These are phyloP conservation scores for Mycena citricolor DNA, from an alignment of 1,284 basidiomycete species.

Conservation along the genomic window DNA sequence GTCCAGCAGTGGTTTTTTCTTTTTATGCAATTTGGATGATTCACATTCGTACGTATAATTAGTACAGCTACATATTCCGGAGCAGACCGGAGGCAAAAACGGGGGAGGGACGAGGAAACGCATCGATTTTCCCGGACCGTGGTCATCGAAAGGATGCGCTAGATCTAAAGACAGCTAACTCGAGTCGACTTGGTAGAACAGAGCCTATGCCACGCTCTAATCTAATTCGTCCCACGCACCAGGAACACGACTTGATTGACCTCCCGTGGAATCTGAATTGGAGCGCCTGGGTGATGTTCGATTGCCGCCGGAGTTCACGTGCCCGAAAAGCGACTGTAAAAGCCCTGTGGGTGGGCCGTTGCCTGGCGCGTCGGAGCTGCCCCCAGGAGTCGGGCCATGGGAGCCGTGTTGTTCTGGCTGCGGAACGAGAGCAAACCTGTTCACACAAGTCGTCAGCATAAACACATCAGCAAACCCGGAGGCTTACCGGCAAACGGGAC, in stretches of 20 bases:
- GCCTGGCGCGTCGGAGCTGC: background rate
- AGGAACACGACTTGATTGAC: slow-evolving; percentile 13
- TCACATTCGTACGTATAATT: no score
- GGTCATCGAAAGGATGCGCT: no score
- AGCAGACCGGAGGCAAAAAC: no score
- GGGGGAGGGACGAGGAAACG: no score
- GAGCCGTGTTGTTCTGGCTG: slow-evolving; percentile 44
- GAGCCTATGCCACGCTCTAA: no score
- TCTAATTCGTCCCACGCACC: slow-evolving; percentile 22
- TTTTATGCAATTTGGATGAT: no score
- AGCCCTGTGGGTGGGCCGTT: slow-evolving; percentile 5
- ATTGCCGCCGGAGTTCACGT: slow-evolving; percentile 7
- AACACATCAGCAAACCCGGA: slow-evolving; percentile 2
- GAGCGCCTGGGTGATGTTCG: slow-evolving; percentile 13
- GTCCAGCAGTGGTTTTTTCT: no score
- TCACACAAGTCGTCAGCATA: background rate
- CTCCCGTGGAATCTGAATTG: slow-evolving; percentile 15
- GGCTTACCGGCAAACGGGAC: slow-evolving; percentile 77
- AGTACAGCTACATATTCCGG: no score
- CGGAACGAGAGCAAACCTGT: slow-evolving; percentile 53
- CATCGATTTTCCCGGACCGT: no score
- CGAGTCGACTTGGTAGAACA: no score
- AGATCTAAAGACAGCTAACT: no score
- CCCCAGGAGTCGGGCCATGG: slow-evolving; percentile 25
- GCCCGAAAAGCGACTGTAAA: slow-evolving; percentile 22